phyloP scores from a whole-genome alignment of 2,329 filamentous ascomycete species.

The Hypocreales sp. region DNA sequence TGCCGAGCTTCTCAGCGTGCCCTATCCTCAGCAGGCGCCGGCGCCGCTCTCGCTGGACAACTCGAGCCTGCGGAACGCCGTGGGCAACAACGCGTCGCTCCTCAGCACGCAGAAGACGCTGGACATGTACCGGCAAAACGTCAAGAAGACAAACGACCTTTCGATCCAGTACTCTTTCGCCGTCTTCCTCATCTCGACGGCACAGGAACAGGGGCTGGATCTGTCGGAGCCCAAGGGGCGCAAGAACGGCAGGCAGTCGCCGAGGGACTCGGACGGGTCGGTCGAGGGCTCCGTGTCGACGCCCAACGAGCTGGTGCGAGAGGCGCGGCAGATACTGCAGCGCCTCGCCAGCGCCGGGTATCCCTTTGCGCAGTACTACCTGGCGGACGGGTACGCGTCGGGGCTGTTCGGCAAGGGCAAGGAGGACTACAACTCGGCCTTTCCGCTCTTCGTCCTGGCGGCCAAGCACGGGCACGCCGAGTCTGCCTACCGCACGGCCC shows the following conservation, averaged over 20 bases:
- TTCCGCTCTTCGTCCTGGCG: slow-evolving; percentile 81
- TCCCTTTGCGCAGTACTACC: slow-evolving; percentile 95
- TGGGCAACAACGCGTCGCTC: slow-evolving; percentile 82
- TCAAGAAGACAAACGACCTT: slow-evolving; percentile 89
- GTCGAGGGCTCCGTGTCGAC: slow-evolving; percentile 31
- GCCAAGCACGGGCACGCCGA: slow-evolving; percentile 96
- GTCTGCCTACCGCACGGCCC: slow-evolving; percentile 78
- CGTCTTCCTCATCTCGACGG: slow-evolving; percentile 80
- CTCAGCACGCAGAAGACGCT: slow-evolving; percentile 86
- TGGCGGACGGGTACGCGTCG: slow-evolving; percentile 86
- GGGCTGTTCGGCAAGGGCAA: slow-evolving; percentile 92
- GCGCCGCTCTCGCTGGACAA: slow-evolving; percentile 64
- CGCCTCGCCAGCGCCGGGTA: slow-evolving; percentile 76
- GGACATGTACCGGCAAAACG: slow-evolving; percentile 93
- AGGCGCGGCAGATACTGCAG: slow-evolving; percentile 82
- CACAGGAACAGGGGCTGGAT: slow-evolving; percentile 57
- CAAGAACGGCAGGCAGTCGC: slow-evolving; percentile 30
- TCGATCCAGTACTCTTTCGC: slow-evolving; percentile 94
- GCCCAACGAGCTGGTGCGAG: slow-evolving; percentile 58
- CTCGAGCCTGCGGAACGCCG: slow-evolving; percentile 56
- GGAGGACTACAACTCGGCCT: slow-evolving; percentile 80
- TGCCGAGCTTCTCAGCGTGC: slow-evolving; percentile 46
- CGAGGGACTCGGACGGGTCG: slow-evolving; percentile 30
- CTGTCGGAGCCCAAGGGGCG: slow-evolving; percentile 27
- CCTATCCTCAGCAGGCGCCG: slow-evolving; percentile 64